Evolutionary conservation across 176 grass and related monocot species (phyloP), one percentile per base, ranked within the genome.

Genomic region (Rhynchospora tenuis): DNA sequence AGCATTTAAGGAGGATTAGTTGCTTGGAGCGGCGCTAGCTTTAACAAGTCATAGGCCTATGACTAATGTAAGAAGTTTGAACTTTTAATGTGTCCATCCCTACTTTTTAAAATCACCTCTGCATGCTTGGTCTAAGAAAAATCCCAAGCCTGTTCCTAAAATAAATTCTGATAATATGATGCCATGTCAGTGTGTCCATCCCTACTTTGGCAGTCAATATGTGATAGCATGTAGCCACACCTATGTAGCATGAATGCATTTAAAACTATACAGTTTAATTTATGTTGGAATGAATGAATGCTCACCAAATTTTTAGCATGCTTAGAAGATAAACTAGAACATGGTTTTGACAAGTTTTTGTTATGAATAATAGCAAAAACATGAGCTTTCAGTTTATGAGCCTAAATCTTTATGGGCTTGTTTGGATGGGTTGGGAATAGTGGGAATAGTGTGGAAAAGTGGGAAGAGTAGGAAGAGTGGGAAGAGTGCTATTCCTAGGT

Each of bases 1-100:
- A 47, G 79, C 79, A 66, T 82, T 81, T 59, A 82, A 65, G 20
- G 79, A 82, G 42, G 78, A 51, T 28, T 79, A 79, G 28, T 7
- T 43, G 54, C 51, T 60, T 7, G 76, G 17, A 82, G 47, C 59
- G 59, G 79, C 79, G 60, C 43, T 48, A 38, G 59, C 59, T 82
- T 65, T 65, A 66, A 44, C 14, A 82, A 82, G 38, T 82, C 60
- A 45, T 81, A 51, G 23, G 72, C 47, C 22, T 75, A 54, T 6
- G 47, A 75, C 72, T 75, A 7, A 15, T 73, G 46, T 38, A 38
- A 38, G 33, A 38, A 38, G 33, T 3, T 74, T 17, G n/a, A 7
- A 60, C 58, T 20, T 52, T 52, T 14, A 52, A 52, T 52, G 10
- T 52, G 66, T 8, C 16, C 15, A 19, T 44, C 16, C 66, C 1